Conservation (phyloP, 352 stramenopile genomes). For the Phytopythium oedochilum region DNA sequence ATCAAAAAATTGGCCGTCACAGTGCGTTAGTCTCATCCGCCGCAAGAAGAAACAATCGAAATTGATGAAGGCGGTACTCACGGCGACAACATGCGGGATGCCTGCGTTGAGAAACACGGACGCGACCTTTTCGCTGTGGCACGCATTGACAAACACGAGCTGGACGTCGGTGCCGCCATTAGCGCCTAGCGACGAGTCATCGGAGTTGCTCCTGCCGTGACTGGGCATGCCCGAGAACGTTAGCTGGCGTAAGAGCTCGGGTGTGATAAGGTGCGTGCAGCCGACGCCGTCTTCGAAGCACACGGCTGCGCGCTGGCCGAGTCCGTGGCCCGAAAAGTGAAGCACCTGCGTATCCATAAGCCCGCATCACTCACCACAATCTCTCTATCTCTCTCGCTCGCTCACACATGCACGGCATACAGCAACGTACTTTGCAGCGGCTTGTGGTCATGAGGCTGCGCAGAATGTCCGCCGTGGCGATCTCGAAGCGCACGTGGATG, state of each 20-base stretch:
- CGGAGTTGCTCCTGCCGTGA: conserved; percentile 6
- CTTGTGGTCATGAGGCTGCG: conserved; percentile 74
- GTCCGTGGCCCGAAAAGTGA: conserved; percentile 75
- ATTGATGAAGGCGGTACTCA: conserved; percentile 16
- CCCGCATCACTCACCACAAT: neutral
- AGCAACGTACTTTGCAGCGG: conserved; percentile 23
- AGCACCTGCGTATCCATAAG: conserved; percentile 26
- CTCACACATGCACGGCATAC: neutral
- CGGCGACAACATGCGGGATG: conserved; percentile 89
- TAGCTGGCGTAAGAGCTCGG: conserved; percentile 52
- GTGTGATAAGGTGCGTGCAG: conserved; percentile 72
- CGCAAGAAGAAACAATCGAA: neutral
- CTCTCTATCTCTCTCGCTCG: too few species aligned
- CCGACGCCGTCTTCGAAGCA: conserved; percentile 78
- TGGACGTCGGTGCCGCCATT: conserved; percentile 23
- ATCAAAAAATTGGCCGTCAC: too few species aligned
- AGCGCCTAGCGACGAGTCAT: neutral
- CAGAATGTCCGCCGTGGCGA: conserved; percentile 71
- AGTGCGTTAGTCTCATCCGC: neutral
- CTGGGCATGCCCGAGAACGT: conserved; percentile 45
- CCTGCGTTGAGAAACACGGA: conserved; percentile 86
- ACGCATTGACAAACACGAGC: conserved; percentile 82
- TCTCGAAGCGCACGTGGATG: conserved; percentile 76
- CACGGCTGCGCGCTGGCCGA: conserved; percentile 59
- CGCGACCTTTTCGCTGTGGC: conserved; percentile 83